phyloP scores from a whole-genome alignment of 805 yeast species.

The Hanseniaspora lachancei region DNA sequence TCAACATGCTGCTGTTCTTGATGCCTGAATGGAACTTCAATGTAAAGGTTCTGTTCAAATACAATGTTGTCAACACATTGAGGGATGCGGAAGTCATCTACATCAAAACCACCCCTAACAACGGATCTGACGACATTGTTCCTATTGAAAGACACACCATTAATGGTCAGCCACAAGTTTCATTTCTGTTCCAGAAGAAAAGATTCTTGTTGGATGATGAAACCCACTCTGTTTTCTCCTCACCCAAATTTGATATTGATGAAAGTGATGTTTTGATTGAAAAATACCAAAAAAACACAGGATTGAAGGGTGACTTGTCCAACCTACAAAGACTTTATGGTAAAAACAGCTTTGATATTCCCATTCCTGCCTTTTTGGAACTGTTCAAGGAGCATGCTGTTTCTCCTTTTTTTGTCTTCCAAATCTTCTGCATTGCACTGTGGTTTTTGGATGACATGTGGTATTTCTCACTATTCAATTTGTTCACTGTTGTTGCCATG shows the following conservation, averaged over 20 bases:
- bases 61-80: slow-evolving; percentile 38
- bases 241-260: slow-evolving; percentile 63
- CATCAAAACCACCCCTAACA: slow-evolving; percentile 70
- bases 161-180: slow-evolving; percentile 48
- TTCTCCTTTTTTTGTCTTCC: slow-evolving; percentile 95
- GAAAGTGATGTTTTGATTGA: slow-evolving; percentile 42
- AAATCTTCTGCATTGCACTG: slow-evolving; percentile 83
- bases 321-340: slow-evolving; percentile 54
- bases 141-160: slow-evolving; percentile 41
- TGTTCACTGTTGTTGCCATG: slow-evolving; percentile 83
- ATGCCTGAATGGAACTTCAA: slow-evolving; percentile 89
- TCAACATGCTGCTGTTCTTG: slow-evolving; percentile 66
- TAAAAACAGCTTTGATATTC: slow-evolving; percentile 79
- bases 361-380: slow-evolving; percentile 81
- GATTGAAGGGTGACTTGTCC: slow-evolving; percentile 43
- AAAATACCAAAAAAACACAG: slow-evolving; percentile 40
- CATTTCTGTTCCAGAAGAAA: slow-evolving; percentile 83
- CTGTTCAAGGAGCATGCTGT: slow-evolving; percentile 94
- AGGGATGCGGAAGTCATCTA: slow-evolving; percentile 58
- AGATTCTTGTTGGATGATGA: slow-evolving; percentile 60
- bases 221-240: slow-evolving; percentile 42
- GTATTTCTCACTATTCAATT: slow-evolving; percentile 84
- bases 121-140: slow-evolving; percentile 74
- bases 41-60: slow-evolving; percentile 58
- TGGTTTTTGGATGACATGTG: slow-evolving; percentile 96